These are phyloP conservation scores for Pontederia paniculata DNA, from an alignment of 176 grass and related monocot genomes.

Conservation along the genomic window DNA sequence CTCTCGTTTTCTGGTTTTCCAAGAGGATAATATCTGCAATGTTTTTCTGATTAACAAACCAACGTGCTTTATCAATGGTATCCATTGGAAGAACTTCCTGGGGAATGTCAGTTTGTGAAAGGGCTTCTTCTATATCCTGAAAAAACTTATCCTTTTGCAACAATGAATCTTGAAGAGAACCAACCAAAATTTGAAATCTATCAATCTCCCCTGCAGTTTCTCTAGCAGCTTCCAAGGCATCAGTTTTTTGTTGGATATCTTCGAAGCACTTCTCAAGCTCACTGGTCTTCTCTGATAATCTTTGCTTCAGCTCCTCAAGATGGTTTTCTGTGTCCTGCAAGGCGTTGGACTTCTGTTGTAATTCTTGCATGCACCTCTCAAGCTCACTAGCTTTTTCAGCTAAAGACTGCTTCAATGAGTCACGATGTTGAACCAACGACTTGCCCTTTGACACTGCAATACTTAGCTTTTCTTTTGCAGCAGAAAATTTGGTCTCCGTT, in stretches of 20 bases:
- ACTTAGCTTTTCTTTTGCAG: constrained; percentile 77
- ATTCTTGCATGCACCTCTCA: constrained; percentile 42
- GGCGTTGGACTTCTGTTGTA: constrained; percentile 54
- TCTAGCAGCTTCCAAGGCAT: constrained; percentile 54
- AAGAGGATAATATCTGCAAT: constrained; percentile 45
- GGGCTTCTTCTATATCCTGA: constrained; percentile 45
- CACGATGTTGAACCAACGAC: constrained; percentile 84
- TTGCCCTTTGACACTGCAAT: constrained; percentile 92
- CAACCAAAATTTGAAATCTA: constrained; percentile 34
- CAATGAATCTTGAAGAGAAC: constrained; percentile 54
- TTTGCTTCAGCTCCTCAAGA: constrained; percentile 39
- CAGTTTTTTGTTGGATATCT: constrained; percentile 58
- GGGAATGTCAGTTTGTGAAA: constrained; percentile 41
- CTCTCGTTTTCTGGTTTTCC: constrained; percentile 61
- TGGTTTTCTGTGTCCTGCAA: constrained; percentile 44
- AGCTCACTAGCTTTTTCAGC: constrained; percentile 62
- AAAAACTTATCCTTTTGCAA: constrained; percentile 55
- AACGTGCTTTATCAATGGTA: constrained; percentile 41
- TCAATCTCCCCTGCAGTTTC: constrained; percentile 41
- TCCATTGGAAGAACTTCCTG: constrained; percentile 58
- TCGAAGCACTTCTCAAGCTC: constrained; percentile 69
- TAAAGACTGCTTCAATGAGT: constrained; percentile 82
- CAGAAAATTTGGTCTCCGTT: constrained; percentile 48
- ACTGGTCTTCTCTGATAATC: constrained; percentile 40
- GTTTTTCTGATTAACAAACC: constrained; percentile 74